Percentiles rank a stretch among this genome's conserved stretches.
Conservation (phyloP, 768 basidiomycete genomes). For the Astraeus odoratus region DNA sequence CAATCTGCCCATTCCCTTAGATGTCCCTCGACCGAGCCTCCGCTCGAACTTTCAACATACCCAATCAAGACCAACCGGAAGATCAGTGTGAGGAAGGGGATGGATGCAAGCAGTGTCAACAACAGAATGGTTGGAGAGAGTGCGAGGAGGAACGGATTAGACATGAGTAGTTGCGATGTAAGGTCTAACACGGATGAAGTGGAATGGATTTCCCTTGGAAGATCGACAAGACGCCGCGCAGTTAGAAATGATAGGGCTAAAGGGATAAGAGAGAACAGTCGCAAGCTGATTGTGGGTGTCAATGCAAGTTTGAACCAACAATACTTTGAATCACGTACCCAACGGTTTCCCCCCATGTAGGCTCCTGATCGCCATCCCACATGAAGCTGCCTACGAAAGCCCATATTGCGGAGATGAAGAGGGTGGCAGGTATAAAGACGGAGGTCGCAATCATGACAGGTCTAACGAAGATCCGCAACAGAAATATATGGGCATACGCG, state of each 20-base stretch:
- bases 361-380: slow-evolving; percentile 45
- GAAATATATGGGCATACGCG: slow-evolving; percentile 68
- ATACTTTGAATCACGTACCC: slow-evolving; percentile 45
- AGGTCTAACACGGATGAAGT: slow-evolving; percentile 53
- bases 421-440: slow-evolving; percentile 65
- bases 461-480: slow-evolving; percentile 74
- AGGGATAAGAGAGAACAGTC: slow-evolving; percentile 73
- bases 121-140: slow-evolving; percentile 72
- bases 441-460: slow-evolving; percentile 78
- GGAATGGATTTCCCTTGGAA: slow-evolving; percentile 65
- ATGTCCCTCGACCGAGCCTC: slow-evolving; percentile 44
- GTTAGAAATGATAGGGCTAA: slow-evolving; percentile 64
- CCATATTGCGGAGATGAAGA: slow-evolving; percentile 72
- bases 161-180: slow-evolving; percentile 61
- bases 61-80: slow-evolving; percentile 75
- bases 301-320: slow-evolving; percentile 2
- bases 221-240: slow-evolving; percentile 59
- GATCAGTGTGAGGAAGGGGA: slow-evolving; percentile 74
- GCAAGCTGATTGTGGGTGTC: slow-evolving; percentile 21
- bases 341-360: slow-evolving; percentile 77
- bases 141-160: slow-evolving; percentile 68
- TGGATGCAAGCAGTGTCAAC: slow-evolving; percentile 54
- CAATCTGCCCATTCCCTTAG: slow-evolving; percentile 62
- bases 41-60: slow-evolving; percentile 37
- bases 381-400: slow-evolving; percentile 78